Conservation (phyloP, 2,329 filamentous ascomycete genomes). For the Exutisphaerella laricina region DNA sequence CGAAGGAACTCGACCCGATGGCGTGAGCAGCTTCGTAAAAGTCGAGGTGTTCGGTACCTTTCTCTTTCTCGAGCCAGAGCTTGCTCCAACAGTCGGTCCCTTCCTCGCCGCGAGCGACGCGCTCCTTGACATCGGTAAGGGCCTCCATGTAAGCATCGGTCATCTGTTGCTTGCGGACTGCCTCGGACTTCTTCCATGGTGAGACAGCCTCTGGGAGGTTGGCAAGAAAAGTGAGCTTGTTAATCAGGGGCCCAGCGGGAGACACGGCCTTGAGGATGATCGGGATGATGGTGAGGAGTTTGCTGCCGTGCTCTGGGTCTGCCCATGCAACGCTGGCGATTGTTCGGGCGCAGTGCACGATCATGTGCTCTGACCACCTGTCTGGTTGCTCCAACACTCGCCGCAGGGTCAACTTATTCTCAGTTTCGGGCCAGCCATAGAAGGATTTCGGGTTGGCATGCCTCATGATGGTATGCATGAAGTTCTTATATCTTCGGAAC, state of each 20-base stretch:
- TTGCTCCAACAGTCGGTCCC: conserved; percentile 28
- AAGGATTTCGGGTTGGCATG: conserved; percentile 28
- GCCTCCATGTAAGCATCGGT: conserved; percentile 32
- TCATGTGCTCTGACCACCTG: conserved; percentile 32
- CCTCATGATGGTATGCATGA: conserved; percentile 34
- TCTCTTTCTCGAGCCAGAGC: conserved; percentile 31
- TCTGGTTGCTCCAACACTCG: conserved; percentile 31
- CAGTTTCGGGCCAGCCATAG: conserved; percentile 30
- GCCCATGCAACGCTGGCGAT: conserved; percentile 32
- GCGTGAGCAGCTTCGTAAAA: conserved; percentile 33
- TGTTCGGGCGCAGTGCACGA: conserved; percentile 32
- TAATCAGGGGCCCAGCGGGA: conserved; percentile 31
- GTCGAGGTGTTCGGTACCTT: conserved; percentile 29
- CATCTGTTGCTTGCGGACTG: conserved; percentile 28
- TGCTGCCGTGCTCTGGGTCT: conserved; percentile 31
- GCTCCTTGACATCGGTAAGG: conserved; percentile 28
- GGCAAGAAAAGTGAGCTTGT: conserved; percentile 32
- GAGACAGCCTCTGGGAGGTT: conserved; percentile 30
- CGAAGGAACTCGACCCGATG: conserved; percentile 32
- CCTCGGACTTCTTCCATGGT: conserved; percentile 30
- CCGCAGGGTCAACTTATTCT: conserved; percentile 33
- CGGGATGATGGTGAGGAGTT: conserved; percentile 32
- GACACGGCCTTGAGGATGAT: conserved; percentile 33
- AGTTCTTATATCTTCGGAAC: conserved; percentile 31
- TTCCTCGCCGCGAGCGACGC: conserved; percentile 22